Base-by-base conservation (phyloP, 2,329 filamentous ascomycete genomes). In the Colletotrichum sp. region DNA sequence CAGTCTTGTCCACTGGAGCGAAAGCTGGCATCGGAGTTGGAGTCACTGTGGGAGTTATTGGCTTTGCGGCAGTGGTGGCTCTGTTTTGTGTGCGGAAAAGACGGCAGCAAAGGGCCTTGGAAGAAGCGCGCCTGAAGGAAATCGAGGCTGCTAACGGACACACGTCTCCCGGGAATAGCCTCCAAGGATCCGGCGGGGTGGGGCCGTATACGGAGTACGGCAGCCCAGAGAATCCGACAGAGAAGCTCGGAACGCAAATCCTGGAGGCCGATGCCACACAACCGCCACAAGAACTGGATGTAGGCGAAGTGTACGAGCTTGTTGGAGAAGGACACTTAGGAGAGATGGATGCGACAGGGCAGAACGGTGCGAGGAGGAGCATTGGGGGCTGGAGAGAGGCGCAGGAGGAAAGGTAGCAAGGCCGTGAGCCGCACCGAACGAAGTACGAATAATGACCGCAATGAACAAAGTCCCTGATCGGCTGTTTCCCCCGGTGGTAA, bases 11-110 rank as follows among this genome's bases (percentile, higher is more conserved):
- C 2, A 81, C 85, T 2, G 89, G 88, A 1, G 90, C 89, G 5
- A 91, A 89, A 79, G 90, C 89, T 0, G 91, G 91, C 5, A 89
- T 93, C 10, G 90, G 88, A 7, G 84, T 89, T 2, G 91, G 90
- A n/a, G 86, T 89, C 6, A 85, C 88, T 2, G 80, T 89, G 0
- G 89, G 84, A 28, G 85, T 83, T 2, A 83, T 85, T 4, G 64
- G 87, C 9, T 52, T 90, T 15, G 82, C 90, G 44, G 89, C 85
- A 5, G 79, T 79, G 4, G 77, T 87, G n/a, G 84, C 86, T 0
- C 91, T 88, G 87, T 83, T 89, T 71, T 90, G 87, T 75, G 70
- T 90, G 28, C 81, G 83, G 30, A 85, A 84, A 28, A 80, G 85
- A 13, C 84, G 86, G 21, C 81, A 80, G 39, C 79, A 80, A 64